Base-by-base conservation (phyloP, 2,329 filamentous ascomycete species). In the Diaporthe eres region DNA sequence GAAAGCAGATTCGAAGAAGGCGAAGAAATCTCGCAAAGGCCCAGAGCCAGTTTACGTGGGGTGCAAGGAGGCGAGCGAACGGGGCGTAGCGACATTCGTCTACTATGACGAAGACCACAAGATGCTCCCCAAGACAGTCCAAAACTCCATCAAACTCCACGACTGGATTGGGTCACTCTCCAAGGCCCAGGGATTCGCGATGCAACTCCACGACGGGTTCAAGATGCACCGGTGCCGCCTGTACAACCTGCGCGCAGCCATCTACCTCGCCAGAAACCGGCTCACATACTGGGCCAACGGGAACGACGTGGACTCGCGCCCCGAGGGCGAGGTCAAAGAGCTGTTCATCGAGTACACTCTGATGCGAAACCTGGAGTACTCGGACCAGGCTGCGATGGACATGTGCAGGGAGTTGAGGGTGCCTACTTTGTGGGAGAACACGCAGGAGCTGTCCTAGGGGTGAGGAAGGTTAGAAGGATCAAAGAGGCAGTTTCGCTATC, bases 81-180 rank as follows among this genome's bases (percentile, higher is more conserved):
- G 9, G 0, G 55, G 19, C 2, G 3, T 1, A 2, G 31, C 4
- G 4, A 37, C 17, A 5, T 58, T 58, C 1, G 17, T 3, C 1
- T 58, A 19, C 31, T 58, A 58, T 1, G 55, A 58, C 17, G 15
- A 5, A 12, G 4, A 37, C 17, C 55, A 58, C 28, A 10, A 13
- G 5, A 5, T 34, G 8, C 8, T 58, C 3, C 28, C 55, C 3
- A 9, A 7, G 9, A 4, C 2, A 22, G 31, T 6, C 31, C 15
- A 31, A 15, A 10, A 37, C 1, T 22, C 8, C 17, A 10, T 58
- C 19, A 58, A 31, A 12, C 15, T 37, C 8, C 3, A 34, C 19
- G 17, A 8, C 7, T 4, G 2, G 15, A 3, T 10, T 1, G 17
- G 6, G 31, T 34, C 28, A 3, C 55, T 58, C 31, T 3, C 31